These are phyloP conservation scores for Schrenkiella parvula DNA, from an alignment of 345 rosid species.

Conservation along the genomic window DNA sequence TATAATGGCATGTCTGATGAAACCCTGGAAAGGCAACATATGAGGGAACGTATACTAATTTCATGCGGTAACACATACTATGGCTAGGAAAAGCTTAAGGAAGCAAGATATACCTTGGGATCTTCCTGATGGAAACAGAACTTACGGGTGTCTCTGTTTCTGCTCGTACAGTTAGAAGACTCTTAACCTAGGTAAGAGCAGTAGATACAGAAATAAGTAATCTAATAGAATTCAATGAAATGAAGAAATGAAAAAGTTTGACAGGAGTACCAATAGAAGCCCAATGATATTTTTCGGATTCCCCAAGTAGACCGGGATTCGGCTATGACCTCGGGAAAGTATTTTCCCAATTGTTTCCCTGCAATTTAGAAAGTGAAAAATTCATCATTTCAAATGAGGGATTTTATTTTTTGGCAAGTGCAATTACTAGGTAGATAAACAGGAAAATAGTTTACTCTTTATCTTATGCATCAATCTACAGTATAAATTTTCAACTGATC, in stretches of 20 bases:
- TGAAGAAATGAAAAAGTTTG: constrained; percentile 5
- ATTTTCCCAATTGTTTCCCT: constrained; percentile 88
- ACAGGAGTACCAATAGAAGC: constrained; percentile 58
- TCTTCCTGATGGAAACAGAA: constrained; percentile 75
- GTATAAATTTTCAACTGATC: not conserved
- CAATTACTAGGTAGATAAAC: too few species aligned
- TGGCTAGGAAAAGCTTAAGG: not conserved
- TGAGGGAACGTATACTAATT: constrained; percentile 10
- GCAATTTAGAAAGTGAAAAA: constrained; percentile 29
- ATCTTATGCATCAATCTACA: not conserved
- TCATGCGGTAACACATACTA: constrained; percentile 1
- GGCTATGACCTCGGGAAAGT: constrained; percentile 75
- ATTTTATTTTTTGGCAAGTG: too few species aligned
- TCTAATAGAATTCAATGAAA: constrained; percentile 7
- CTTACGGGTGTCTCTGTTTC: constrained; percentile 78
- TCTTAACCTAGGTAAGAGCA: constrained; percentile 52
- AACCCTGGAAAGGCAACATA: constrained; percentile 50
- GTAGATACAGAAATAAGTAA: not conserved
- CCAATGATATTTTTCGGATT: constrained; percentile 72
- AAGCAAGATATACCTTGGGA: constrained; percentile 50
- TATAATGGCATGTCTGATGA: constrained; percentile 83
- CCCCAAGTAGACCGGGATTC: constrained; percentile 73
- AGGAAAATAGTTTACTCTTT: not conserved
- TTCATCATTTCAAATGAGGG: too few species aligned
- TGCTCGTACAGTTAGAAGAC: constrained; percentile 71